These are phyloP conservation scores for Suhomyces anneliseae DNA, from an alignment of 1,139 yeast species.

Conservation along the genomic window DNA sequence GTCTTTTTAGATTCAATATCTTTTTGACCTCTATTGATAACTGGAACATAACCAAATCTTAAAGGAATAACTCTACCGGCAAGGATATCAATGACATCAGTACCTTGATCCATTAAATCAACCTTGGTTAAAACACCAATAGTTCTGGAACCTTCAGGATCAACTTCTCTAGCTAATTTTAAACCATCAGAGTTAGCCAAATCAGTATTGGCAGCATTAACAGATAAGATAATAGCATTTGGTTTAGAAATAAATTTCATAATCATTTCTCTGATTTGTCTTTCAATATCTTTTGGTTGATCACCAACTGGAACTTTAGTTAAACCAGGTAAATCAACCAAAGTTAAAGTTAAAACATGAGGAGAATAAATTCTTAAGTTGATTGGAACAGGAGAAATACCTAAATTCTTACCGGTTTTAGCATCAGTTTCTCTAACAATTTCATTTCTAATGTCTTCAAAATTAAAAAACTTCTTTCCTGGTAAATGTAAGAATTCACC, in stretches of 20 bases:
- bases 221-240: conserved; percentile 92
- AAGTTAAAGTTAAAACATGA: conserved; percentile 88
- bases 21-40: conserved; percentile 95
- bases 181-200: conserved; percentile 97
- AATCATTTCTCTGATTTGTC: conserved; percentile 91
- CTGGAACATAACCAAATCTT: conserved; percentile 96
- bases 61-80: conserved; percentile 96
- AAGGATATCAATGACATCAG: conserved; percentile 95
- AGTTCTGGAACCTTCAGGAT: conserved; percentile 95
- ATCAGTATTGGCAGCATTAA: conserved; percentile 96
- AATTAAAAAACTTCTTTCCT: conserved; percentile 81
- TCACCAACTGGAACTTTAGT: conserved; percentile 99
- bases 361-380: conserved; percentile 95
- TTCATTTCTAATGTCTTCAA: conserved; percentile 88
- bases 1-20: conserved; percentile 88
- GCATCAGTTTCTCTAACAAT: conserved; percentile 93
- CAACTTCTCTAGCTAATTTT: conserved; percentile 95
- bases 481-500: conserved; percentile 96
- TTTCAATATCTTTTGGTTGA: conserved; percentile 97
- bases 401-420: conserved; percentile 88
- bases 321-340: conserved; percentile 96
- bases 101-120: conserved; percentile 97
- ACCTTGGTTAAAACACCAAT: conserved; percentile 97
- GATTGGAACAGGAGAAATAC: conserved; percentile 90
- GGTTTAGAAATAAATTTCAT: conserved; percentile 93